Conservation (phyloP, 2,329 filamentous ascomycete species). For the Aspergillus novoparasiticus region DNA sequence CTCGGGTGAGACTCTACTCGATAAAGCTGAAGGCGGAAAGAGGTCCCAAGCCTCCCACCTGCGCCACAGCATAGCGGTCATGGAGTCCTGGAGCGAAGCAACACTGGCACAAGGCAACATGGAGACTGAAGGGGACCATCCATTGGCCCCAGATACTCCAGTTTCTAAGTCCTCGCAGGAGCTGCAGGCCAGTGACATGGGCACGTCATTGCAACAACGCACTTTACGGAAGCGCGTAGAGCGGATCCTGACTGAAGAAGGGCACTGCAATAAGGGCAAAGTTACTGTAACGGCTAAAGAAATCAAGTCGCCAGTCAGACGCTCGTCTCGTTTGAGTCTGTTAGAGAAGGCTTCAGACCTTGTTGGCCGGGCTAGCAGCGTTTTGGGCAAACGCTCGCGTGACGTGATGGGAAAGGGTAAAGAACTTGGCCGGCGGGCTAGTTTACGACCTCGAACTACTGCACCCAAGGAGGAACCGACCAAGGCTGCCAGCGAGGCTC, state of each 20-base stretch:
- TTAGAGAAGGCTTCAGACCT: conserved; percentile 48
- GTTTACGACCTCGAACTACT: conserved; percentile 55
- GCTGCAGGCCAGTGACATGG: conserved; percentile 23
- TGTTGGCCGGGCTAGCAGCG: conserved; percentile 52
- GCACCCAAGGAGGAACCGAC: conserved; percentile 27
- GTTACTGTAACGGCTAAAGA: conserved; percentile 27
- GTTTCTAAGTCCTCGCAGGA: conserved; percentile 39
- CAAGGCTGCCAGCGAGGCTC: conserved; percentile 28
- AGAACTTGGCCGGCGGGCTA: conserved; percentile 59
- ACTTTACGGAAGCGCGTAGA: conserved; percentile 36
- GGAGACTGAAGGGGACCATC: conserved; percentile 28
- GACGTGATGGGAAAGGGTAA: conserved; percentile 58
- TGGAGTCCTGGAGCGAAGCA: conserved; percentile 38
- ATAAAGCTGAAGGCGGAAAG: conserved; percentile 37
- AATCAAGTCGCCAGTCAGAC: conserved; percentile 35
- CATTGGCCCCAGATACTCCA: conserved; percentile 36
- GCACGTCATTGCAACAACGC: conserved; percentile 30
- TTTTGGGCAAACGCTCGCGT: conserved; percentile 63
- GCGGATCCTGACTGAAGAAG: conserved; percentile 30
- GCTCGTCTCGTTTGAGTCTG: conserved; percentile 48
- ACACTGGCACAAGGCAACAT: conserved; percentile 22
- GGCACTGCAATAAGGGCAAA: conserved; percentile 26
- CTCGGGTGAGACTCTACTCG: conserved; percentile 43
- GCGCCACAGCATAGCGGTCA: conserved; percentile 45
- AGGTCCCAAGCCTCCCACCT: conserved; percentile 38